Evolutionary conservation across 1,139 yeast species (phyloP).

Genomic region (Geotrichum bryndzae): DNA sequence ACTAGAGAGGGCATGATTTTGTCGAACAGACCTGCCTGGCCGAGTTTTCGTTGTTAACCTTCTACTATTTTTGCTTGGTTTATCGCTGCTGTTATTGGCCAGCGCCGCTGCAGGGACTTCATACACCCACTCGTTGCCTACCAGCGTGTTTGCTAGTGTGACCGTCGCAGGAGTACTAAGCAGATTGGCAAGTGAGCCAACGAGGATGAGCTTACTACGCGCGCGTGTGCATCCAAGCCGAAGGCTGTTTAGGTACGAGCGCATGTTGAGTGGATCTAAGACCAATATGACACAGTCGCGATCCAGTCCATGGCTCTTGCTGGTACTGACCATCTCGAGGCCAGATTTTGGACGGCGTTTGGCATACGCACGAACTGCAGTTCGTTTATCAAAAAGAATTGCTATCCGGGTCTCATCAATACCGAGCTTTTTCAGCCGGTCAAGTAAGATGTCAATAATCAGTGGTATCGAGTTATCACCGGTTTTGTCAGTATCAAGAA

Average conservation of each 20-base stretch:
- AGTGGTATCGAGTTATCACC: slow-evolving; percentile 62
- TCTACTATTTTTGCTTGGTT: not conserved
- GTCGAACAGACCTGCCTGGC: not conserved
- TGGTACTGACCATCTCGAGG: not conserved
- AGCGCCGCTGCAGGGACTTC: not conserved
- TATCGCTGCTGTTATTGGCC: not conserved
- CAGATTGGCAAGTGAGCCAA: slow-evolving; percentile 51
- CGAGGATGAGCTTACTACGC: slow-evolving; percentile 66
- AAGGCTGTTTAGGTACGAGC: not conserved
- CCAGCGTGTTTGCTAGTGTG: slow-evolving; percentile 32
- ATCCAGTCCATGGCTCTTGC: slow-evolving; percentile 70
- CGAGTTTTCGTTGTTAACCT: not conserved
- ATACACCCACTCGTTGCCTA: slow-evolving; percentile 46
- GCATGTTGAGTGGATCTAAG: slow-evolving; percentile 67
- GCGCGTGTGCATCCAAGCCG: slow-evolving; percentile 48
- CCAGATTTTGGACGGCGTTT: slow-evolving; percentile 17
- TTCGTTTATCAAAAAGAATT: slow-evolving; percentile 55
- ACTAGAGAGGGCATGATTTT: not conserved
- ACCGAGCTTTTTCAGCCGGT: not conserved
- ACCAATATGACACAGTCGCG: slow-evolving; percentile 85
- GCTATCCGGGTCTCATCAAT: slow-evolving; percentile 34
- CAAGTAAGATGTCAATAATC: slow-evolving; percentile 40
- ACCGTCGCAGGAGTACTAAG: slow-evolving; percentile 36
- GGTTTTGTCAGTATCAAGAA: slow-evolving; percentile 65
- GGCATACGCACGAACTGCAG: slow-evolving; percentile 42